Conservation (phyloP, 1,284 basidiomycete species). For the Calocybe gambosa region DNA sequence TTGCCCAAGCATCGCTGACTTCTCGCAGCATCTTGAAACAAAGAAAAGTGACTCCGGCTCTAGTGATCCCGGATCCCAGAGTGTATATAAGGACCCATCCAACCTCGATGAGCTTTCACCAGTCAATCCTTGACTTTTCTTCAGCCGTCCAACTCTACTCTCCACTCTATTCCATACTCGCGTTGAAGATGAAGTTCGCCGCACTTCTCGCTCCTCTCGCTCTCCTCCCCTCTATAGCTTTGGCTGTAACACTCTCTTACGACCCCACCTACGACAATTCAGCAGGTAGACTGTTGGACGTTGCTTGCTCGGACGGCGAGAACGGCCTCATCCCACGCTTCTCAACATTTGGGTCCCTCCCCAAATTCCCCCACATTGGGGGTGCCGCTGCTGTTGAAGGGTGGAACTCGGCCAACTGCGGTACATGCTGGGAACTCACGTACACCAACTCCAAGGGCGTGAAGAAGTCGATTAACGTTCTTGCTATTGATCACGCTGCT, state of each 20-base stretch:
- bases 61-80: background rate
- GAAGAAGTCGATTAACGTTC: constrained; percentile 25
- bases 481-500: constrained; percentile 29
- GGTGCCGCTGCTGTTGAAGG: constrained; percentile 35
- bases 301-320: constrained; percentile 45
- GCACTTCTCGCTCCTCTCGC: constrained; percentile 10
- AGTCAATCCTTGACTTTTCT: background rate
- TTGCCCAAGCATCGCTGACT: background rate
- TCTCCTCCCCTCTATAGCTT: constrained; percentile 9
- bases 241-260: constrained; percentile 26
- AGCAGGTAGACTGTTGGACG: constrained; percentile 23
- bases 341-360: constrained; percentile 41
- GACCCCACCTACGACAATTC: constrained; percentile 39
- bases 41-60: background rate
- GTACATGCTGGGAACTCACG: constrained; percentile 44
- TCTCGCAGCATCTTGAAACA: background rate
- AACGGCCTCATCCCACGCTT: constrained; percentile 40
- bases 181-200: constrained; percentile 20
- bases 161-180: background rate
- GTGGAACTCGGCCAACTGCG: constrained; percentile 42
- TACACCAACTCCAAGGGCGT: constrained; percentile 26
- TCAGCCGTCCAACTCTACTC: background rate
- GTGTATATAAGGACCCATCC: background rate
- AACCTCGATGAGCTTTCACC: background rate
- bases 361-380: constrained; percentile 44